phyloP scores from a whole-genome alignment of 768 basidiomycete species.

The Rhodosporidiobolus odoratus region DNA sequence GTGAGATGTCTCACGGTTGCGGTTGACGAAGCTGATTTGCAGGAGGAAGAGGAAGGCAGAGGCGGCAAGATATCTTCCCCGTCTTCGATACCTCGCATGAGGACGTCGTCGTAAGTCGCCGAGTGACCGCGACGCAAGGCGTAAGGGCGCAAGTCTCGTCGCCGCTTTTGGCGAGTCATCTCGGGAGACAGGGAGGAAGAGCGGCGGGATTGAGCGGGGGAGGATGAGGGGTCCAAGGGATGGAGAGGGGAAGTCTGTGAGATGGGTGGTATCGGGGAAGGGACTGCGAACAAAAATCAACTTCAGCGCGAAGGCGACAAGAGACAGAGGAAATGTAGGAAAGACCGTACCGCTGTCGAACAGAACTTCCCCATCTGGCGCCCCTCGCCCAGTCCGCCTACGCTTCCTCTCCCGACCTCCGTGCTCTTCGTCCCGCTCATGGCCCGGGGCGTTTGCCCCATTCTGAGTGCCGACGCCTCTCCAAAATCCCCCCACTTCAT shows the following conservation, averaged over 20 bases:
- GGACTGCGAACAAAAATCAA: background rate
- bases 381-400: background rate
- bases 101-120: conserved; percentile 4
- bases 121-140: background rate
- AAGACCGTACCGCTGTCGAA: conserved; percentile 6
- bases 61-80: background rate
- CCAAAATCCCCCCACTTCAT: conserved; percentile 10
- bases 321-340: background rate
- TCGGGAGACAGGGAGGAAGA: background rate
- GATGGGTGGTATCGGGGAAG: conserved; percentile 22
- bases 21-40: background rate
- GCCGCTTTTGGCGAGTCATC: background rate
- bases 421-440: too few species aligned
- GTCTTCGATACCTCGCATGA: background rate
- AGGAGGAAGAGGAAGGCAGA: background rate
- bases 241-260: background rate
- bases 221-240: background rate
- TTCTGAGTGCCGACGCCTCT: background rate
- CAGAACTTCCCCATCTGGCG: background rate
- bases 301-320: background rate
- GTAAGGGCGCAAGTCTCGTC: background rate
- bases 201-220: background rate
- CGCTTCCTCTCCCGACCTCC: background rate
- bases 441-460: background rate
- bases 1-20: background rate